phyloP scores from a whole-genome alignment of 371 early-diverging fungal genomes.

The Rhizomucor miehei region DNA sequence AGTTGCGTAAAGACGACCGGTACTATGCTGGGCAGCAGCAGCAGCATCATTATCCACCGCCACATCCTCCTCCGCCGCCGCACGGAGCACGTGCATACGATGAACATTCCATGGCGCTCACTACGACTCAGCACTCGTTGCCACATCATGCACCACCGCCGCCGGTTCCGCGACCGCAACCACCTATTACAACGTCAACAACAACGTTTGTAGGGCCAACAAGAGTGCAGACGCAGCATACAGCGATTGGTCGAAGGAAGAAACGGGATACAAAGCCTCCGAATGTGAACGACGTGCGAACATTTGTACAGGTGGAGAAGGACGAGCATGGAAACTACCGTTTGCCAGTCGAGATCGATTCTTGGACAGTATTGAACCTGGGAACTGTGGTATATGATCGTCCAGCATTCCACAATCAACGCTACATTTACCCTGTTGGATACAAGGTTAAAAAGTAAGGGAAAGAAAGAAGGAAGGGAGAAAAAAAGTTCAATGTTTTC shows the following conservation, averaged over 20 bases:
- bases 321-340: slow-evolving; percentile 70
- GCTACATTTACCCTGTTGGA: slow-evolving; percentile 91
- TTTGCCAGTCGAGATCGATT: slow-evolving; percentile 77
- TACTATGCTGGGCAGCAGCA: background rate
- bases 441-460: slow-evolving; percentile 65
- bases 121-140: slow-evolving; percentile 6
- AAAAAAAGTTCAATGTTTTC: background rate
- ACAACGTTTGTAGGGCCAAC: background rate
- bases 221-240: slow-evolving; percentile 14
- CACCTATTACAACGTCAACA: background rate
- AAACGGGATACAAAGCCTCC: slow-evolving; percentile 17
- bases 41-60: slow-evolving; percentile 5
- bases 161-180: background rate
- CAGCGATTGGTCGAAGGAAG: slow-evolving; percentile 14
- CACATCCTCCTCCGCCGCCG: slow-evolving; percentile 2
- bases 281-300: slow-evolving; percentile 32
- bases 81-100: too few relatives aligned
- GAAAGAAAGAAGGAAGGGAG: background rate
- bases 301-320: slow-evolving; percentile 55
- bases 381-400: slow-evolving; percentile 76
- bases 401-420: slow-evolving; percentile 80
- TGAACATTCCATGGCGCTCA: too few relatives aligned
- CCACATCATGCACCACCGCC: slow-evolving; percentile 8
- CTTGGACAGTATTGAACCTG: slow-evolving; percentile 67
- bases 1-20: slow-evolving; percentile 8